Percentiles rank a stretch among this genome's conserved stretches.
Evolutionary conservation across 345 rosid genomes (phyloP).

Genomic region (Rhodamnia argentea): DNA sequence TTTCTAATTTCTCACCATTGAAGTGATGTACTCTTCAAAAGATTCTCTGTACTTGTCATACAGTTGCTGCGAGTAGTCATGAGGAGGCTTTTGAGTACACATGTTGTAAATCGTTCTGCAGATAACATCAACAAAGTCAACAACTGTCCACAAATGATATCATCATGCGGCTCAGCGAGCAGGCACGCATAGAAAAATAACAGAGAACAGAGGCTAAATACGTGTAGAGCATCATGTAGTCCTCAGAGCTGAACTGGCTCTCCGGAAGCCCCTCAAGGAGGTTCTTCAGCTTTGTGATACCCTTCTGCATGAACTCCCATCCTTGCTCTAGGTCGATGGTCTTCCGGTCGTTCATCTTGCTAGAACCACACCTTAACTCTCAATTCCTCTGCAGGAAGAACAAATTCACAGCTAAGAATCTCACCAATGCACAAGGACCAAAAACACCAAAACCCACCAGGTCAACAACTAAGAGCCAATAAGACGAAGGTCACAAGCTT

Average conservation of each 20-base stretch:
- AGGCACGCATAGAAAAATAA: not conserved
- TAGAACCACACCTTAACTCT: not conserved
- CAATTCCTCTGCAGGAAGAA: not conserved
- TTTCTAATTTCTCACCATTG: constrained; percentile 22
- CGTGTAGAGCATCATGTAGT: constrained; percentile 67
- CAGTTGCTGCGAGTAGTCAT: constrained; percentile 58
- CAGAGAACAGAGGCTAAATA: not conserved
- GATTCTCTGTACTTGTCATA: constrained; percentile 50
- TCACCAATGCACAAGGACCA: not conserved
- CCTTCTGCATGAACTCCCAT: constrained; percentile 59
- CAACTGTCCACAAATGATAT: not conserved
- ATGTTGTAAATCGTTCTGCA: constrained; percentile 58
- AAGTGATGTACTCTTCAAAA: constrained; percentile 42
- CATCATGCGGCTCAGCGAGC: not conserved
- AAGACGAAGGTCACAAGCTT: not conserved
- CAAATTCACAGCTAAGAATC: not conserved
- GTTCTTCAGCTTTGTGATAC: constrained; percentile 46
- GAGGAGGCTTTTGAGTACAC: constrained; percentile 65
- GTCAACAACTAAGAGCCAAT: not conserved
- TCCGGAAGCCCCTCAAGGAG: constrained; percentile 47
- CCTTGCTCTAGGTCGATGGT: constrained; percentile 39
- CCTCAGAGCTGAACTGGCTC: constrained; percentile 40
- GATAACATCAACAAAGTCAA: not conserved
- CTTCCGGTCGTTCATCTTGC: constrained; percentile 22
- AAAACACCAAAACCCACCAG: not conserved